Evolutionary conservation across 306 rosid species (phyloP).

Genomic region (Quercus berberidifolia): DNA sequence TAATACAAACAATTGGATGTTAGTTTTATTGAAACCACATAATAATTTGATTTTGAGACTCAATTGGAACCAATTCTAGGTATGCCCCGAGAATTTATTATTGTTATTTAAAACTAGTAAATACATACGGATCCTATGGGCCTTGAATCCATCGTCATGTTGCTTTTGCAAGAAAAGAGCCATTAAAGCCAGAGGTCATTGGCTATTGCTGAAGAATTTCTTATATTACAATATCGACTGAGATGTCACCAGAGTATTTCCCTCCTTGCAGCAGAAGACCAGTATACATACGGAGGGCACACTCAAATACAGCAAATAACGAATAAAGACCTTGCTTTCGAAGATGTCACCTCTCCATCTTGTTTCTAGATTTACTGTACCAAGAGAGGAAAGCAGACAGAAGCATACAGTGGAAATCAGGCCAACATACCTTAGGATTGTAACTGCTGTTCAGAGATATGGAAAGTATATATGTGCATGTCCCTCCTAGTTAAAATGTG

Average conservation of each 20-base stretch:
- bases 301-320: background rate
- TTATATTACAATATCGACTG: background rate
- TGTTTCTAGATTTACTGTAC: background rate
- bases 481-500: background rate
- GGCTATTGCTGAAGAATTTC: no score
- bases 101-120: no score
- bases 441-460: background rate
- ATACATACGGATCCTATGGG: no score
- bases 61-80: background rate
- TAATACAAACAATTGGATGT: background rate
- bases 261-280: background rate
- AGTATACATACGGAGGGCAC: background rate
- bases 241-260: background rate
- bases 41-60: background rate
- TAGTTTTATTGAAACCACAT: background rate
- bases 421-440: no score
- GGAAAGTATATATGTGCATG: background rate
- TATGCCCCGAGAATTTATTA: background rate
- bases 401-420: background rate
- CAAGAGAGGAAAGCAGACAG: background rate
- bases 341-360: background rate
- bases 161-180: no score
- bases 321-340: background rate
- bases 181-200: no score
- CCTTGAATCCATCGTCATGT: no score